Percentiles rank a stretch among this genome's conserved stretches.
phyloP scores from a whole-genome alignment of 1,139 yeast species.

The Pichia sp. region DNA sequence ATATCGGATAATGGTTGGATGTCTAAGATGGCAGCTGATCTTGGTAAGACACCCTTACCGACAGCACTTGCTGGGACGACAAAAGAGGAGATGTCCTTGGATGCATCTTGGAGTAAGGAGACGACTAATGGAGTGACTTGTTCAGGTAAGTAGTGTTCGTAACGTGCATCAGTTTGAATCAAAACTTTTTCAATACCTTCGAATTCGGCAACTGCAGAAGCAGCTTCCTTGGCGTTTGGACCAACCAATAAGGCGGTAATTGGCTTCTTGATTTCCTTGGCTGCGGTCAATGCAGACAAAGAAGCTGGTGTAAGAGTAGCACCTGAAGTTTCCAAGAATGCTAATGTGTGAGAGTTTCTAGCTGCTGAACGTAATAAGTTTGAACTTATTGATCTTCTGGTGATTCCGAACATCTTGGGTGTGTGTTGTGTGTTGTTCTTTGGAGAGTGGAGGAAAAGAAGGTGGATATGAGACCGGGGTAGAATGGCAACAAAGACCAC shows the following conservation, averaged over 20 bases:
- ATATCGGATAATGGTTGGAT: slow-evolving; percentile 88
- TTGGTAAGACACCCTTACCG: slow-evolving; percentile 85
- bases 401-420: slow-evolving; percentile 6
- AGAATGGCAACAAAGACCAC: no score
- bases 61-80: slow-evolving; percentile 80
- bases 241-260: slow-evolving; percentile 63
- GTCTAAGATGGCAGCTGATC: slow-evolving; percentile 83
- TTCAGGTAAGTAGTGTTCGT: slow-evolving; percentile 64
- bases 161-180: slow-evolving; percentile 48
- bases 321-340: slow-evolving; percentile 67
- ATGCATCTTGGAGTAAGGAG: slow-evolving; percentile 46
- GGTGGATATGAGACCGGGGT: no score
- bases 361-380: background rate
- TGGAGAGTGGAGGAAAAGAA: no score
- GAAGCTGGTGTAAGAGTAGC: slow-evolving; percentile 61
- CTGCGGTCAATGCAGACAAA: slow-evolving; percentile 64
- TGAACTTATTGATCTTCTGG: slow-evolving; percentile 1
- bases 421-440: no score
- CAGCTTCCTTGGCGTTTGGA: slow-evolving; percentile 44
- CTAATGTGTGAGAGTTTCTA: slow-evolving; percentile 46
- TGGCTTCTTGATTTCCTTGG: slow-evolving; percentile 61
- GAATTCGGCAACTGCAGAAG: slow-evolving; percentile 39
- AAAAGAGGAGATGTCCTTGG: slow-evolving; percentile 65
- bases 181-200: slow-evolving; percentile 46
- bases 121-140: slow-evolving; percentile 58